These are phyloP conservation scores for Lolium multiflorum DNA, from an alignment of 176 grass and related monocot species.

Conservation along the genomic window DNA sequence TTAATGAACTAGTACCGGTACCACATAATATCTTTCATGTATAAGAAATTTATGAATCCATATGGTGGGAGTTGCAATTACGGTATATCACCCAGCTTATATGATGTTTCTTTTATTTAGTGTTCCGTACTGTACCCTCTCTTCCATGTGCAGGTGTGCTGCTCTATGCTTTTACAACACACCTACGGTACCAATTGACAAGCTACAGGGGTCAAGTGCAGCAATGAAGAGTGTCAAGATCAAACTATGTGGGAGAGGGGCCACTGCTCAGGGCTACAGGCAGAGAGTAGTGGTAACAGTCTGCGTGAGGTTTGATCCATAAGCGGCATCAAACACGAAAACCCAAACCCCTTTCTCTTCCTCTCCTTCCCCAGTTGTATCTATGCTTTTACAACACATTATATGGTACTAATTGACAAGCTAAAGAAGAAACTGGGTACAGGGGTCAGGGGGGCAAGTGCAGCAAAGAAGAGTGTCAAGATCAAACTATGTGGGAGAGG, in stretches of 20 bases:
- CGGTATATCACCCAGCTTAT: background rate
- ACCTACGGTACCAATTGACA: background rate
- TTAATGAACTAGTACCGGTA: background rate
- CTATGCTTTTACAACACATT: background rate
- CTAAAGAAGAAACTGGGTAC: constrained; percentile 28
- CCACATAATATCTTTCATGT: background rate
- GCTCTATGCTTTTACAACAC: background rate
- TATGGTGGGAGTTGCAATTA: background rate
- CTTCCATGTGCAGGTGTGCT: background rate
- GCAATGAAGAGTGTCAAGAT: background rate
- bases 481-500: constrained; percentile 8
- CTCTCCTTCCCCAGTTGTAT: background rate
- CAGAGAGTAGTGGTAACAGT: background rate
- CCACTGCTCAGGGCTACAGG: background rate
- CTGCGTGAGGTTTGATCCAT: constrained; percentile 5
- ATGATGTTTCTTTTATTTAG: background rate
- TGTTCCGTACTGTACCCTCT: background rate
- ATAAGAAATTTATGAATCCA: background rate
- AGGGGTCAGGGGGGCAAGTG: background rate
- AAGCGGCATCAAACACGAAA: background rate
- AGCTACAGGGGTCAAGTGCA: background rate
- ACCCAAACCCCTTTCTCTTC: background rate
- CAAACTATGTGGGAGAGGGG: background rate
- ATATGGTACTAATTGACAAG: background rate
- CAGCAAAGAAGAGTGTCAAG: background rate